Percentiles rank a stretch among this genome's conserved stretches.
Evolutionary conservation across 345 rosid species (phyloP).

Genomic region (Gossypium australe): DNA sequence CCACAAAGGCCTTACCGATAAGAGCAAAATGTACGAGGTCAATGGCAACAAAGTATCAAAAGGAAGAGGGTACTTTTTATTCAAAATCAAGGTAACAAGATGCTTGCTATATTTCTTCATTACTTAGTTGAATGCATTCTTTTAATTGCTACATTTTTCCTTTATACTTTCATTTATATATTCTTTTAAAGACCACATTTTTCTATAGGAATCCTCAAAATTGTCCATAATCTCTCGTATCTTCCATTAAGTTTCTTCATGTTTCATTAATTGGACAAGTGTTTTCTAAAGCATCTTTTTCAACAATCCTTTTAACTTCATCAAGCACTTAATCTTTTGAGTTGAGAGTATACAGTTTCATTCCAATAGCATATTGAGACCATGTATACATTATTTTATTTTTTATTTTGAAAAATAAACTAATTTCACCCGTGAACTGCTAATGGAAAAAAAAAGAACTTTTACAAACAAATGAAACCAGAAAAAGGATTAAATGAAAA

Average conservation of each 20-base stretch:
- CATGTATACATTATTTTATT: background rate
- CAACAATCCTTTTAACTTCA: background rate
- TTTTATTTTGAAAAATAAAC: background rate
- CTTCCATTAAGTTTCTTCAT: background rate
- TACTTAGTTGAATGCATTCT: background rate
- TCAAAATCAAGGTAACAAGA: slow-evolving; percentile 61
- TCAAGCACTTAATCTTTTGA: background rate
- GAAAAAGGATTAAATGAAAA: background rate
- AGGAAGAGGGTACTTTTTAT: slow-evolving; percentile 80
- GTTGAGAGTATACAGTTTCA: background rate
- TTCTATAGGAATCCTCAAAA: background rate
- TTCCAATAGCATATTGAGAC: background rate
- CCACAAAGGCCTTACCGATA: slow-evolving; percentile 58
- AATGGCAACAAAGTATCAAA: slow-evolving; percentile 75
- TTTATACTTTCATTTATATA: too few relatives aligned
- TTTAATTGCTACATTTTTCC: background rate
- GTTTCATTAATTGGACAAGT: background rate
- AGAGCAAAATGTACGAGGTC: slow-evolving; percentile 69
- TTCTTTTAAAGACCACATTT: background rate
- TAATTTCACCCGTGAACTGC: background rate
- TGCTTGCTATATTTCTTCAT: slow-evolving; percentile 13
- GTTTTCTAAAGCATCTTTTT: background rate
- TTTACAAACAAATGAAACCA: background rate
- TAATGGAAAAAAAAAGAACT: background rate
- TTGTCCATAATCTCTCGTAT: background rate